phyloP scores from a whole-genome alignment of 805 yeast species.

The Kodamaea laetipori region DNA sequence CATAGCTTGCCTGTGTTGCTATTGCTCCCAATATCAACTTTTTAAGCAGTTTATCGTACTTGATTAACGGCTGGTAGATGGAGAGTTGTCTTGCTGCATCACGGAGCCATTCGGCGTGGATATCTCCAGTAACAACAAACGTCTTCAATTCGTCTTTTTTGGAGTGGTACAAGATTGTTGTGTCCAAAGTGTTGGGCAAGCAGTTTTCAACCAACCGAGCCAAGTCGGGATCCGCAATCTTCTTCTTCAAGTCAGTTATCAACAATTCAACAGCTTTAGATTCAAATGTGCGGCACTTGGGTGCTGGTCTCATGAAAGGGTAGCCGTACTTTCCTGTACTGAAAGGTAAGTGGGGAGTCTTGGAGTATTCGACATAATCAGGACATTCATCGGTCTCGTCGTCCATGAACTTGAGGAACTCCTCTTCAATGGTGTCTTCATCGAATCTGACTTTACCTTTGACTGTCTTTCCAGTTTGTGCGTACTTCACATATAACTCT shows the following conservation, averaged over 20 bases:
- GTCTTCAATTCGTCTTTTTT: slow-evolving; percentile 40
- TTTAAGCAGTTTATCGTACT: slow-evolving; percentile 50
- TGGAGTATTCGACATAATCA: slow-evolving; percentile 63
- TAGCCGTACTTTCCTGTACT: slow-evolving; percentile 55
- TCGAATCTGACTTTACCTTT: slow-evolving; percentile 5
- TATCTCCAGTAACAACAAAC: slow-evolving; percentile 88
- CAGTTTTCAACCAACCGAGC: slow-evolving; percentile 78
- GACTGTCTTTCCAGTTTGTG: slow-evolving; percentile 4
- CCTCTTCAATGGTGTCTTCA: slow-evolving; percentile 4
- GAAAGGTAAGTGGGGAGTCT: slow-evolving; percentile 54
- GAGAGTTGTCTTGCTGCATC: slow-evolving; percentile 84
- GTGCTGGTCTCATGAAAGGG: slow-evolving; percentile 78
- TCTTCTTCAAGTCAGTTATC: slow-evolving; percentile 51
- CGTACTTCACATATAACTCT: slow-evolving; percentile 1
- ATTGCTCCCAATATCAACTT: slow-evolving; percentile 75
- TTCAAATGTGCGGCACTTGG: slow-evolving; percentile 69
- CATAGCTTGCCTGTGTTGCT: slow-evolving; percentile 69
- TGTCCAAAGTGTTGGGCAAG: slow-evolving; percentile 85
- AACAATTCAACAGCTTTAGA: slow-evolving; percentile 63
- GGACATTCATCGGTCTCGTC: slow-evolving; percentile 45
- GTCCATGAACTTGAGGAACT: slow-evolving; percentile 7
- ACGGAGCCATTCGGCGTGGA: slow-evolving; percentile 90
- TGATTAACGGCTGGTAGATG: slow-evolving; percentile 66
- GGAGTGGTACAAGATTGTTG: slow-evolving; percentile 76
- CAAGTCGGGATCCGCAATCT: slow-evolving; percentile 63